Conservation (phyloP, 192 early-diverging fungal species). For the Paraglomus occultum region DNA sequence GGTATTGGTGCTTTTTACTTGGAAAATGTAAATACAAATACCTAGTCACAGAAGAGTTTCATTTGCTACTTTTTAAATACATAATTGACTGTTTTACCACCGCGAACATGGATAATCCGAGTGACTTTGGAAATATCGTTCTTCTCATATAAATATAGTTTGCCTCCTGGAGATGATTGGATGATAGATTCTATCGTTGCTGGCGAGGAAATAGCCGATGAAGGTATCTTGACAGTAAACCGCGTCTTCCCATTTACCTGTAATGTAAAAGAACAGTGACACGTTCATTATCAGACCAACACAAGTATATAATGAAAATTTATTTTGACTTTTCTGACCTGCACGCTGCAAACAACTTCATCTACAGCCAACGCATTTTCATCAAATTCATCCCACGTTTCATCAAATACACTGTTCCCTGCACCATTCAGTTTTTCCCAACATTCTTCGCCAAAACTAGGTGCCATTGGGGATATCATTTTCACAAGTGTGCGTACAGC, state of each 20-base stretch:
- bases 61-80: slow-evolving; percentile 44
- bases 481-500: slow-evolving; percentile 56
- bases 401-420: slow-evolving; percentile 45
- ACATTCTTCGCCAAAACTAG: slow-evolving; percentile 71
- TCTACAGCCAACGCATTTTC: slow-evolving; percentile 49
- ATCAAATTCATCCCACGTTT: slow-evolving; percentile 58
- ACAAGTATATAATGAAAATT: slow-evolving; percentile 30
- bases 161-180: slow-evolving; percentile 38
- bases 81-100: slow-evolving; percentile 75
- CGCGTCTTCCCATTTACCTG: slow-evolving; percentile 79
- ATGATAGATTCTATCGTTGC: slow-evolving; percentile 44
- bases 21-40: too few relatives aligned
- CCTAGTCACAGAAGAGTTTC: too few relatives aligned
- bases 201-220: slow-evolving; percentile 34
- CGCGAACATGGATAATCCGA: slow-evolving; percentile 66
- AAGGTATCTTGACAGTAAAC: slow-evolving; percentile 56
- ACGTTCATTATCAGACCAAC: not conserved
- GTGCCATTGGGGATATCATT: slow-evolving; percentile 74
- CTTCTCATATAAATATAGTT: slow-evolving; percentile 56
- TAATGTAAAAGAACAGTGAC: slow-evolving; percentile 24
- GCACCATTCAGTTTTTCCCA: slow-evolving; percentile 52
- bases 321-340: slow-evolving; percentile 34
- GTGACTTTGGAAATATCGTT: slow-evolving; percentile 40
- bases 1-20: too few relatives aligned
- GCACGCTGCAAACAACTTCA: slow-evolving; percentile 50